A percentile compares a stretch with the other conserved stretches of the same genome.
These are phyloP conservation scores for Pythium rishiriense DNA, from an alignment of 352 stramenopile species.

Conservation along the genomic window DNA sequence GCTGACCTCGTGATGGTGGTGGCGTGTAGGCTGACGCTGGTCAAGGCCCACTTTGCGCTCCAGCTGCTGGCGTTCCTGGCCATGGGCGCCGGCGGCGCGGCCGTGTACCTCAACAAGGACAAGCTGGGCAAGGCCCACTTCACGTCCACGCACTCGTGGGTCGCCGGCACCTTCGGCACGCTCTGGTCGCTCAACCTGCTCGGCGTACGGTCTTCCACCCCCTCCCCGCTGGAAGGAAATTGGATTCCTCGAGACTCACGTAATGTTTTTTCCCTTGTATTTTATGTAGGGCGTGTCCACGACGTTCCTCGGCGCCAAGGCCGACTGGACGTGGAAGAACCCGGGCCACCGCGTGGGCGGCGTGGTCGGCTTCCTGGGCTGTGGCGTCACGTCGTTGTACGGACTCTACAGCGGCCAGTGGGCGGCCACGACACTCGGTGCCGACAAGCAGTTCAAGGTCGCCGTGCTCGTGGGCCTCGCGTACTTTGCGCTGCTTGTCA, in stretches of 20 bases:
- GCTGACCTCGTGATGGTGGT: background rate
- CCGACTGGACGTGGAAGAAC: conserved; percentile 74
- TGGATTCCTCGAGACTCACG: no score
- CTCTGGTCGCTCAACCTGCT: conserved; percentile 61
- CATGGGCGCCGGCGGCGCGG: conserved; percentile 41
- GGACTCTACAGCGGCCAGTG: conserved; percentile 59
- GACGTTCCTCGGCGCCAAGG: conserved; percentile 64
- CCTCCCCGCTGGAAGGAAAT: no score
- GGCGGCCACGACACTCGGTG: conserved; percentile 44
- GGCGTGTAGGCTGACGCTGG: conserved; percentile 8
- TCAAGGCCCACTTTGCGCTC: conserved; percentile 52
- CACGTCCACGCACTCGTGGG: conserved; percentile 72
- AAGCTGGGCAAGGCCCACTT: conserved; percentile 61
- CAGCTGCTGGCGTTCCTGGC: conserved; percentile 51
- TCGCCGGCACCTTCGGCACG: conserved; percentile 42
- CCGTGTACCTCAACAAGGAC: conserved; percentile 62
- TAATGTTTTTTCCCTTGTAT: background rate
- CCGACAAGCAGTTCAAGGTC: conserved; percentile 52
- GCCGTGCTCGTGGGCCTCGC: conserved; percentile 36
- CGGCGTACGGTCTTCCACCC: conserved; percentile 39
- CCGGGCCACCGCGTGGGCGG: conserved; percentile 58
- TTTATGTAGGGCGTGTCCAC: conserved; percentile 40
- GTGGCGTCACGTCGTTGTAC: conserved; percentile 45
- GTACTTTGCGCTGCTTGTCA: conserved; percentile 51
- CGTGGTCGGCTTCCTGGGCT: conserved; percentile 50